Base-by-base conservation (phyloP, 2,329 filamentous ascomycete genomes). In the Colletotrichum aenigma region DNA sequence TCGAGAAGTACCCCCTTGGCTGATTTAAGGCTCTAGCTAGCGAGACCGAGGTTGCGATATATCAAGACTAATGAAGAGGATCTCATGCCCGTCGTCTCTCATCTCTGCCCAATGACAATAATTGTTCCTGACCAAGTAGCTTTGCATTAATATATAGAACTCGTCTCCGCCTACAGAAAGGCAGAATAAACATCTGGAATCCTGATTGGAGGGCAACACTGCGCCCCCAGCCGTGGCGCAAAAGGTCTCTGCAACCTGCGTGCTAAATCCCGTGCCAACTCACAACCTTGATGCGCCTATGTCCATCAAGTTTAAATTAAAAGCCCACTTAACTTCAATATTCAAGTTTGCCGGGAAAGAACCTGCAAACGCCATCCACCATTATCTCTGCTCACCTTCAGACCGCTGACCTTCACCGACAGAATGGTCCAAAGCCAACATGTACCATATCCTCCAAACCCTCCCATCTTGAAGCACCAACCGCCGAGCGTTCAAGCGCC, bases 1-100 rank as follows among this genome's bases (percentile, higher is more conserved):
- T 76, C 78, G 6, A 82, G 80, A 71, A 78, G 79, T 8, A 83
- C 80, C 15, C 77, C 77, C 0, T 79, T 80, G n/a, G 81, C 81
- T 2, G 66, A 77, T n/a, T 81, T 16, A 80, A 82, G 77, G 79
- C 78, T 2, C 55, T 81, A 52, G 81, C 81, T 7, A 80, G 81
- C 21, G 74, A 80, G 55, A 82, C 82, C 34, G 78, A 67, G 38
- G 43, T 52, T 21, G n/a, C 43, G n/a, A 52, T 21, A n/a, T 21
- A 4, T 52, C 3, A 13, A 52, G n/a, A 21, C 43, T 21, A 21
- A n/a, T 13, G n/a, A 21, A 21, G n/a, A 48, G n/a, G 6, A 52
- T 21, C 43, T 21, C 43, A 52, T 52, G n/a, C n/a, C 43, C 4
- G 4, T 52, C n/a, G n/a, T 21, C 43, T 52, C 12, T 52, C 7